Base-by-base conservation (phyloP, 148 eudicot species). In the Heliosperma pusillum region DNA sequence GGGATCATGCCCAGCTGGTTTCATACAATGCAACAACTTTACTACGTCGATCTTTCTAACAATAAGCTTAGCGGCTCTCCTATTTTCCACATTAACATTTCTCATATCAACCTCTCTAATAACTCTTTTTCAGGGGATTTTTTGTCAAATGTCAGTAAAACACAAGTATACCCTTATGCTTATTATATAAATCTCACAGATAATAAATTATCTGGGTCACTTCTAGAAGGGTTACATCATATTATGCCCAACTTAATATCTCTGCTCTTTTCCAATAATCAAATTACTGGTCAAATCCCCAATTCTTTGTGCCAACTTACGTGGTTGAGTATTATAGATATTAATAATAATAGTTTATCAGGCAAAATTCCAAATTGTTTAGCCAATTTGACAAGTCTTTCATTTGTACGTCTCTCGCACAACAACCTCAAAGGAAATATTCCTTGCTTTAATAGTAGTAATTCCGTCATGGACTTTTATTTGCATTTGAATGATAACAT, bases 1-100 rank as follows among this genome's bases (percentile, higher is more conserved):
- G 84, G 81, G 15, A 26, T 56, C 20, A 50, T 70, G 16, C 77
- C 85, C 2, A 55, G 27, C 15, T 77, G 80, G 80, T 50, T 77
- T 50, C 27, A 45, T 19, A 61, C 15, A 21, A 77, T 70, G 74
- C 17, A 30, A 44, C 19, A 8, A 17, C 75, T 52, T 30, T 4
- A 4, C 0, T 2, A 8, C 1, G 12, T 77, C 1, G 26, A 61
- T 50, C 64, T 70, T 56, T 77, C 80, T 1, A 58, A 73, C 33
- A 73, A 73, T 7, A 30, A 64, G 9, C 17, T 69, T 20, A 16
- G 12, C 8, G 67, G 70, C 0, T 56, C 55, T 3, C 60, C 73
- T 10, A 3, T 10, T 55, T 20, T 50, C 15, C 70, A 56, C 20
- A 3, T 16, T 58, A 33, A 12, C 21, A 36, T 60, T 36, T 0